Evolutionary conservation across 228 moss, liverwort and hornwort species (phyloP), one percentile per base, ranked within the genome.

Genomic region (Sphagnum magellanicum): DNA sequence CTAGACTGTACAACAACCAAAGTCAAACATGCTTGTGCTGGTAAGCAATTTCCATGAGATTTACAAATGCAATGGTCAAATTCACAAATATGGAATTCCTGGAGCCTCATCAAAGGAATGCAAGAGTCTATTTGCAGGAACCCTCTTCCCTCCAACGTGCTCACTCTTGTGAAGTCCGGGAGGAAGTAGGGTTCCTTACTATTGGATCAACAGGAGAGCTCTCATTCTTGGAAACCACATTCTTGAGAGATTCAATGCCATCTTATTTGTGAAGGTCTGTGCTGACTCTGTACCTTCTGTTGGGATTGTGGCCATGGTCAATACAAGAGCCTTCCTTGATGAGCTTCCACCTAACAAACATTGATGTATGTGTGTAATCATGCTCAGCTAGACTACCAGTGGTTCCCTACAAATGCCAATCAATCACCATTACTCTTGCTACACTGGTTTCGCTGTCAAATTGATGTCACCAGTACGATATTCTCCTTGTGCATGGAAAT

Each of bases 281-380:
- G 91, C 73, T 64, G 87, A 82, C 74, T 97, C 93, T 69, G 84
- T 75, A 63, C 66, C 83, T 67, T 98, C 93, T 50, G 82, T 77
- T 63, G 90, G 63, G 9, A 75, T 83, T 51, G 82, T 74, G 50
- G 81, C 77, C 78, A 91, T 84, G 55, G 9, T 55, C 61, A 86
- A 73, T 65, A 97, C 80, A 17, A 91, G 91, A 80, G 91, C 88
- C 81, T 92, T 89, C 80, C 92, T 86, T 70, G 96, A 96, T 50
- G 96, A 88, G 68, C 93, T 89, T 63, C 92, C 92, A 73, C 91
- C 95, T 73, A 71, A 86, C 89, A 70, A 92, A 92, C 10, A 92
- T 90, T 68, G 94, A 85, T 61, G 88, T 73, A 73, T 92, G 96
- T 79, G 89, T 79, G 72, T 91, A 88, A 74, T 96, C 96, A 65